These are phyloP conservation scores for Clitocybe nebularis DNA, from an alignment of 1,284 basidiomycete genomes.

Conservation along the genomic window DNA sequence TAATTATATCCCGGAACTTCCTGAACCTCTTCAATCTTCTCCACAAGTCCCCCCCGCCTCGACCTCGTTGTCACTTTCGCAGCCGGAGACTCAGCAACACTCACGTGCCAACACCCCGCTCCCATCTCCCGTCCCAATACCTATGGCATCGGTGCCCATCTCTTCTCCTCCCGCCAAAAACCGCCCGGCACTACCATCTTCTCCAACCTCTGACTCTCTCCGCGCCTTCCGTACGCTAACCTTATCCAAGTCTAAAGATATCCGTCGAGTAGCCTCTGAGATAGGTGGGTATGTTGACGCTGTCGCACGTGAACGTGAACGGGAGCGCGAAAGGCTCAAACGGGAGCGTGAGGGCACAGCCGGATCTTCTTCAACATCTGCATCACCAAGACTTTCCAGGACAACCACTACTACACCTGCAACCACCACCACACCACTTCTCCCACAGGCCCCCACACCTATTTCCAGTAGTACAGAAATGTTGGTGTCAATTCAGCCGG, in stretches of 20 bases:
- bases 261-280: conserved; percentile 48
- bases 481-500: too few relatives aligned
- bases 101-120: conserved; percentile 4
- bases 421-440: conserved; percentile 15
- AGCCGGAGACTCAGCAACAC: conserved; percentile 9
- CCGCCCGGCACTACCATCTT: conserved; percentile 22
- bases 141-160: conserved; percentile 7
- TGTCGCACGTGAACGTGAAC: conserved; percentile 66
- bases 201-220: conserved; percentile 30
- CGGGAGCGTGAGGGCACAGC: conserved; percentile 52
- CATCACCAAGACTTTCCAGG: conserved; percentile 24
- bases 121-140: conserved; percentile 8
- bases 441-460: conserved; percentile 8
- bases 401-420: conserved; percentile 15
- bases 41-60: conserved; percentile 31
- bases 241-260: conserved; percentile 35
- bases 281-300: conserved; percentile 67
- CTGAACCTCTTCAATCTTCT: conserved; percentile 62
- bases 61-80: conserved; percentile 10
- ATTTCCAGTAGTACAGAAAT: too few relatives aligned
- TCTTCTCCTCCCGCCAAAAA: conserved; percentile 6
- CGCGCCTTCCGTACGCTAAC: conserved; percentile 40
- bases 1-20: conserved; percentile 57
- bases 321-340: conserved; percentile 66
- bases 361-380: conserved; percentile 23